phyloP scores from a whole-genome alignment of 1,284 basidiomycete genomes.

The Naganishia albida region DNA sequence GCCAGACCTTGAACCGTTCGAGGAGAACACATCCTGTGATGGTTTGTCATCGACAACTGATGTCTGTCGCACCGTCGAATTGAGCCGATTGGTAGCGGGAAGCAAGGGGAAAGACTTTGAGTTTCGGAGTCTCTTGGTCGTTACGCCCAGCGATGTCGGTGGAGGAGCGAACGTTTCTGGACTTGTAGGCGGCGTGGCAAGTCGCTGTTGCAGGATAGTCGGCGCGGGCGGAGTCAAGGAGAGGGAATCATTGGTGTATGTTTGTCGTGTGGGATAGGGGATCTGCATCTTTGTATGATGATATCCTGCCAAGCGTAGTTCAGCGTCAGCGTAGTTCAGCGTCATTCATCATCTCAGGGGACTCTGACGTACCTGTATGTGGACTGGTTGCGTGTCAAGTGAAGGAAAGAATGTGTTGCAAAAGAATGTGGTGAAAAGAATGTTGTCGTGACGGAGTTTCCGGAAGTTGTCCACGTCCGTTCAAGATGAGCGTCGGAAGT shows the following conservation, averaged over 20 bases:
- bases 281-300: conserved; percentile 31
- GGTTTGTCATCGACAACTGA: conserved; percentile 1
- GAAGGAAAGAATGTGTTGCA: conserved; percentile 16
- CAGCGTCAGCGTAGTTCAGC: not conserved
- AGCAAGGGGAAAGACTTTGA: conserved; percentile 19
- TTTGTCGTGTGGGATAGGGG: conserved; percentile 10
- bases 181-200: conserved; percentile 21
- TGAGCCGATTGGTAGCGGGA: conserved; percentile 11
- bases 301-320: not conserved
- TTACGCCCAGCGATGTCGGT: not conserved
- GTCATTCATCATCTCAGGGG: not conserved
- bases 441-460: conserved; percentile 7
- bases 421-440: conserved; percentile 28
- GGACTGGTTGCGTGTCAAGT: not conserved
- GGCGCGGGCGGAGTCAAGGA: conserved; percentile 19
- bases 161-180: conserved; percentile 10
- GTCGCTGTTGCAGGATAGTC: conserved; percentile 19
- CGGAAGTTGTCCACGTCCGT: conserved; percentile 4
- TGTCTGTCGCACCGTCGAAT: not conserved
- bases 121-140: conserved; percentile 14
- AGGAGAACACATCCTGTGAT: conserved; percentile 2
- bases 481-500: not conserved
- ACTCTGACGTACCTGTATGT: conserved; percentile 1
- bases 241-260: conserved; percentile 23
- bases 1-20: not conserved